Evolutionary conservation across 352 stramenopile genomes (phyloP), one percentile per base, ranked within the genome.

Genomic region (Thraustochytrium striatum): DNA sequence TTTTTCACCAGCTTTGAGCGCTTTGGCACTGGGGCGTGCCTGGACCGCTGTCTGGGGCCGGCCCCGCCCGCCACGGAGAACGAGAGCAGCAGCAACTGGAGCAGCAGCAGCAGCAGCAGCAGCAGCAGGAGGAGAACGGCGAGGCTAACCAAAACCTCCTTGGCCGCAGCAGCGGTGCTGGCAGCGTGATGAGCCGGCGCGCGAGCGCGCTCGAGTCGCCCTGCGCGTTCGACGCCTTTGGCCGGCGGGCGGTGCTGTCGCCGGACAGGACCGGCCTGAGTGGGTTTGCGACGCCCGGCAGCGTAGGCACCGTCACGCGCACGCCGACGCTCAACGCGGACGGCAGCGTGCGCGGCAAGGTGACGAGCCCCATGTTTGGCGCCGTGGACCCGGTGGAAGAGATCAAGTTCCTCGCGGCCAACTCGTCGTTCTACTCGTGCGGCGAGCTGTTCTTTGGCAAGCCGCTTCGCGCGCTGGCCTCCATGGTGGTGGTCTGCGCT

Each of bases 361-460:
- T 75, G 16, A 38, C 65, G 35, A 75, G 65, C 52, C 65, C 65
- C 16, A 32, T 75, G 0, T 75, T 75, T 43, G 65, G 65, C 5
- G n/a, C 68, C 43, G 65, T 75, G 5, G 35, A 75, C 39, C 65
- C 65, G 16, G 65, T 75, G 8, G 65, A 30, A 0, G 65, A 75
- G 50, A 75, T 75, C 65, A 7, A 21, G 41, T 75, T 62, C 30
- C 36, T 75, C 41, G 32, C 30, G 19, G 25, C 25, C 8, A 38
- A 30, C 43, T 75, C 65, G n/a, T 7, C 43, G 9, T 75, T 30
- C 30, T 75, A 55, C 36, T 62, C 44, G 0, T 75, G 65, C 52
- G 65, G 65, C 43, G 52, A 75, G 25, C 25, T 30, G 5, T 25
- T 75, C 7, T 75, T 55, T 25, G 65, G 65, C 16, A 75, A 39